Percentiles rank a stretch among this genome's conserved stretches.
Evolutionary conservation across 495 filamentous ascomycete genomes (phyloP).

Genomic region (Hyaloscypha finlandica): DNA sequence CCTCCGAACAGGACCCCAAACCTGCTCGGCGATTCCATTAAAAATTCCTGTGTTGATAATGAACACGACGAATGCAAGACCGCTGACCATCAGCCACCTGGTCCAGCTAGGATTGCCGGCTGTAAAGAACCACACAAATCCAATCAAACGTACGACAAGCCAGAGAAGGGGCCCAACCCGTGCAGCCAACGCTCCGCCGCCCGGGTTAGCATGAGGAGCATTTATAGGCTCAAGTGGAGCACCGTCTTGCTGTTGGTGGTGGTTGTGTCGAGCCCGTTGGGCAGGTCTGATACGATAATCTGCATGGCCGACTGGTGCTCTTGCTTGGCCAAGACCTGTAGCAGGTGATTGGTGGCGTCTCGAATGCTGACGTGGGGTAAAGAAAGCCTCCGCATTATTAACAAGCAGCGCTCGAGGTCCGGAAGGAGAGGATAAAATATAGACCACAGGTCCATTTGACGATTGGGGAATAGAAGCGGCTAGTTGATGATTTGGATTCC

Average conservation of each 20-base stretch:
- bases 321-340: background rate
- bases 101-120: constrained; percentile 69
- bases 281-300: constrained; percentile 28
- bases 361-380: constrained; percentile 37
- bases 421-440: constrained; percentile 60
- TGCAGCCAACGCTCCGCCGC: constrained; percentile 39
- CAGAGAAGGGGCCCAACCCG: constrained; percentile 64
- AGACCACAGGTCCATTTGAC: constrained; percentile 48
- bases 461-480: background rate
- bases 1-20: constrained; percentile 64
- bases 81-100: constrained; percentile 64
- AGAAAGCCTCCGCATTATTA: constrained; percentile 48
- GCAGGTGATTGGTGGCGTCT: constrained; percentile 21
- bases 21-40: constrained; percentile 53
- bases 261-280: constrained; percentile 31
- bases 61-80: constrained; percentile 59
- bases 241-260: constrained; percentile 17
- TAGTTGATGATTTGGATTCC: background rate
- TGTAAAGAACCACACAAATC: constrained; percentile 80
- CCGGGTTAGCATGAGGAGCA: constrained; percentile 31
- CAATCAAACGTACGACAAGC: constrained; percentile 73
- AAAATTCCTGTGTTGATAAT: constrained; percentile 66
- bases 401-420: constrained; percentile 62
- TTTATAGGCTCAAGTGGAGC: constrained; percentile 3
- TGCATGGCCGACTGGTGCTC: constrained; percentile 14